Percentiles rank a stretch among this genome's conserved stretches.
These are phyloP conservation scores for Diaporthe sp. DNA, from an alignment of 2,329 filamentous ascomycete genomes.

Conservation along the genomic window DNA sequence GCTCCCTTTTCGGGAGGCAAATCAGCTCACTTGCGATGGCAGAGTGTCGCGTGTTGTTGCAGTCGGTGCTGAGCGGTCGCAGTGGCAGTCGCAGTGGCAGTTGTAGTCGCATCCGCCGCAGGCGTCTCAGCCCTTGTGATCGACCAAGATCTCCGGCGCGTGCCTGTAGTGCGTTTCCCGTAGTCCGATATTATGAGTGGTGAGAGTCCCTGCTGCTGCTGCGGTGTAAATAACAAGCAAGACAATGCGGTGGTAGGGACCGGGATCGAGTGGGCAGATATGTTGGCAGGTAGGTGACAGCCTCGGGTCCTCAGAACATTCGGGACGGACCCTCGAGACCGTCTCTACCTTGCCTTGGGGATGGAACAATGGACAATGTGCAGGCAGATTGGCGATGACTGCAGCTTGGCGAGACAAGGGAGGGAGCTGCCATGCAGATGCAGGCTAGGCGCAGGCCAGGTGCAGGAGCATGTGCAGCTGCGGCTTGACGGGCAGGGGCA, in stretches of 20 bases:
- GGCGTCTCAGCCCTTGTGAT: conserved; percentile 23
- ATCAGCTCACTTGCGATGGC: conserved; percentile 5
- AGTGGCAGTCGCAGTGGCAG: neutral
- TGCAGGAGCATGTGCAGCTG: conserved; percentile 24
- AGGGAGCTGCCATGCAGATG: conserved; percentile 23
- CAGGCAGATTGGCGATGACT: conserved; percentile 7
- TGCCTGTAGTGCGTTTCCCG: neutral
- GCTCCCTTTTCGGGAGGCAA: conserved; percentile 16
- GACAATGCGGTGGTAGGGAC: neutral
- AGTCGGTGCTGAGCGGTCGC: conserved; percentile 19
- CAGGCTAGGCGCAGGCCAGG: conserved; percentile 13
- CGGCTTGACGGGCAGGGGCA: conserved; percentile 6
- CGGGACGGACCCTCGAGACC: neutral
- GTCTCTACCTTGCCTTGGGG: neutral
- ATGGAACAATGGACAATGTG: conserved; percentile 22
- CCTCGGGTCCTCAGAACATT: conserved; percentile 17
- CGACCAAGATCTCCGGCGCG: conserved; percentile 17
- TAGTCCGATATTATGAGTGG: conserved; percentile 2
- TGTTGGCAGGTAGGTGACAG: neutral
- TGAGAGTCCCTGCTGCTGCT: neutral
- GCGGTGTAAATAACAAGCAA: neutral
- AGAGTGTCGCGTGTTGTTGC: conserved; percentile 24
- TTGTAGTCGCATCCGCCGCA: conserved; percentile 1
- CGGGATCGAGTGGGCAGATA: neutral
- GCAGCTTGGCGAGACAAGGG: conserved; percentile 24